phyloP scores from a whole-genome alignment of 768 basidiomycete genomes.

The Tubosaeta sp. region DNA sequence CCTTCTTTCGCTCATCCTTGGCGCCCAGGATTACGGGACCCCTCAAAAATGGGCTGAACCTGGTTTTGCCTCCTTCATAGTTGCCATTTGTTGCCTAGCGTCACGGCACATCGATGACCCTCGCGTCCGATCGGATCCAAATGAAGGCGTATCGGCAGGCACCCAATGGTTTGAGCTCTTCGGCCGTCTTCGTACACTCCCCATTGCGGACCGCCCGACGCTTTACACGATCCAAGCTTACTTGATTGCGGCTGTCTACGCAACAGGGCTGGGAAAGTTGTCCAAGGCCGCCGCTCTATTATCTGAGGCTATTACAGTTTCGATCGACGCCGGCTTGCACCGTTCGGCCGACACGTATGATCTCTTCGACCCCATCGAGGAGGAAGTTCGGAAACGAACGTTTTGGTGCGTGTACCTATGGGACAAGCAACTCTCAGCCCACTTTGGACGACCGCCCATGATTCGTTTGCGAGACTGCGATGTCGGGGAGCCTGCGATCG shows the following conservation, averaged over 20 bases:
- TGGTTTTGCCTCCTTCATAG: slow-evolving; percentile 90
- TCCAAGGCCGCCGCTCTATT: slow-evolving; percentile 84
- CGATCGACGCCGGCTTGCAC: slow-evolving; percentile 85
- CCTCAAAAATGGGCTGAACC: slow-evolving; percentile 95
- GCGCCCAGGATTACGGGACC: slow-evolving; percentile 78
- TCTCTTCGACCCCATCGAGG: slow-evolving; percentile 85
- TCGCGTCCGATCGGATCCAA: slow-evolving; percentile 77
- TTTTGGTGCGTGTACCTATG: slow-evolving; percentile 97
- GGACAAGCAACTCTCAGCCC: slow-evolving; percentile 90
- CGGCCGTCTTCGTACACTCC: slow-evolving; percentile 79
- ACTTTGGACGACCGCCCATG: slow-evolving; percentile 87
- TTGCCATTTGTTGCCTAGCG: slow-evolving; percentile 87
- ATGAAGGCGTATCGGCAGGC: slow-evolving; percentile 83
- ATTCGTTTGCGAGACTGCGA: slow-evolving; percentile 87
- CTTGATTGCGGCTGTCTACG: slow-evolving; percentile 89
- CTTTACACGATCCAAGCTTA: slow-evolving; percentile 90
- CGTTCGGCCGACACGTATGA: slow-evolving; percentile 83
- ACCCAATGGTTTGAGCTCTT: slow-evolving; percentile 92
- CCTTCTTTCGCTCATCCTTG: slow-evolving; percentile 13
- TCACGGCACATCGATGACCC: slow-evolving; percentile 92
- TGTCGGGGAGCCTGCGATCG: slow-evolving; percentile 77
- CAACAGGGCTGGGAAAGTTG: slow-evolving; percentile 84
- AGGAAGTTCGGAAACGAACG: slow-evolving; percentile 88
- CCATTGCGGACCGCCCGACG: slow-evolving; percentile 84
- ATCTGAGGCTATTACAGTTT: slow-evolving; percentile 83